Evolutionary conservation across 176 grass and related monocot genomes (phyloP).

Genomic region (Echinochloa phyllopogon): DNA sequence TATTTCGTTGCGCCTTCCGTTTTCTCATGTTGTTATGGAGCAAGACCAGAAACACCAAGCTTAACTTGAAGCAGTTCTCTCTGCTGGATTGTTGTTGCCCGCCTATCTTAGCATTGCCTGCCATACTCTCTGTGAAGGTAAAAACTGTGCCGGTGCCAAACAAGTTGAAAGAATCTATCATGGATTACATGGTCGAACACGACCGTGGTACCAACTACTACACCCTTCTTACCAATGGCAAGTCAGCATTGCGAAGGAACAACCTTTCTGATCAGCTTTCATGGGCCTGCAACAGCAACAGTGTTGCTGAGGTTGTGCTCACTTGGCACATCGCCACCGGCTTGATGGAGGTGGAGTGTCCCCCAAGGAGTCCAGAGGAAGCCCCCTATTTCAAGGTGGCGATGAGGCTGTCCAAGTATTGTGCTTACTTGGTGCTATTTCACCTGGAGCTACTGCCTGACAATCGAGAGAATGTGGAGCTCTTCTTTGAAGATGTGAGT

Average conservation of each 20-base stretch:
- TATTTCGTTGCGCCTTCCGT: background rate
- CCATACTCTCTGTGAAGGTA: background rate
- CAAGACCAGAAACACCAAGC: background rate
- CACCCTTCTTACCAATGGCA: background rate
- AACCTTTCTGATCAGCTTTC: background rate
- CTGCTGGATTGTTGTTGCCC: background rate
- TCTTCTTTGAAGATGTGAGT: background rate
- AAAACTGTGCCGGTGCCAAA: background rate
- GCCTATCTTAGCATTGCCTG: rapidly evolving
- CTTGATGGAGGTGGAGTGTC: background rate
- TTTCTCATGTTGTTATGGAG: background rate
- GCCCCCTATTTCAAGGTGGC: background rate
- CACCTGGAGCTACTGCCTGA: background rate
- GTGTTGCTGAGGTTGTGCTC: background rate
- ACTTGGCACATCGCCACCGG: background rate
- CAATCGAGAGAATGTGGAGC: background rate
- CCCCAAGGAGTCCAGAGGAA: background rate
- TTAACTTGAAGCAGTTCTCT: background rate
- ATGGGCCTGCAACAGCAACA: background rate
- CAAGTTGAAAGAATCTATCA: background rate
- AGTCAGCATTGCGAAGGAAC: background rate
- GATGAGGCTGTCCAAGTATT: background rate
- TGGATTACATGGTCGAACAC: background rate
- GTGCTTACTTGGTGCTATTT: background rate
- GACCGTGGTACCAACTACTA: background rate